Conservation (phyloP, 2,329 filamentous ascomycete species). For the Cladosporium velox region DNA sequence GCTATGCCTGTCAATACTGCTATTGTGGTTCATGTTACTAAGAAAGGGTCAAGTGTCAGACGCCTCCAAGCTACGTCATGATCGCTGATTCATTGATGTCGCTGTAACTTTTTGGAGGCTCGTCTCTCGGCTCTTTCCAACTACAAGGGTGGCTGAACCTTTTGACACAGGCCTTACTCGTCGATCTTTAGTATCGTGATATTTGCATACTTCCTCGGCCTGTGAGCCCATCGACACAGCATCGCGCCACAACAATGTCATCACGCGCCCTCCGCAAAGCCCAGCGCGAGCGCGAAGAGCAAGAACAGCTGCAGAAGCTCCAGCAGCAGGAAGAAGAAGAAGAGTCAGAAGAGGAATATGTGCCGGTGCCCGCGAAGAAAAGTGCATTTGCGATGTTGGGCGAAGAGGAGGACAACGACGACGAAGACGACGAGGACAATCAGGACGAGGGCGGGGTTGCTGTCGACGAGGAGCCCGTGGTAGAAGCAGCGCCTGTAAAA, state of each 20-base stretch:
- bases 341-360: slow-evolving; percentile 42
- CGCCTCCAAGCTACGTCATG: not conserved
- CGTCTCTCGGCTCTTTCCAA: not conserved
- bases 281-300: slow-evolving; percentile 62
- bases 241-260: slow-evolving; percentile 49
- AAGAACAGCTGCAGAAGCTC: slow-evolving; percentile 47
- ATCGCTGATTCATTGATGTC: not conserved
- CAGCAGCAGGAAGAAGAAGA: slow-evolving; percentile 41
- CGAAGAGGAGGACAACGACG: slow-evolving; percentile 42
- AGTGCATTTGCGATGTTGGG: slow-evolving; percentile 52
- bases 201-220: not conserved
- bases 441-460: slow-evolving; percentile 32
- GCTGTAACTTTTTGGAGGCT: not conserved
- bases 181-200: not conserved
- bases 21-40: not conserved
- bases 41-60: not conserved
- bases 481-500: slow-evolving; percentile 36
- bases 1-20: not conserved
- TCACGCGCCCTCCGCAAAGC: slow-evolving; percentile 66
- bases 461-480: slow-evolving; percentile 29
- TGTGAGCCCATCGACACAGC: not conserved
- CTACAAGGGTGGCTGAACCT: not conserved
- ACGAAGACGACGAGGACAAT: slow-evolving; percentile 34
- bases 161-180: not conserved
- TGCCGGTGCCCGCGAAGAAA: slow-evolving; percentile 35